Evolutionary conservation across 495 filamentous ascomycete species (phyloP).

Genomic region (Penicillium diatomitis): DNA sequence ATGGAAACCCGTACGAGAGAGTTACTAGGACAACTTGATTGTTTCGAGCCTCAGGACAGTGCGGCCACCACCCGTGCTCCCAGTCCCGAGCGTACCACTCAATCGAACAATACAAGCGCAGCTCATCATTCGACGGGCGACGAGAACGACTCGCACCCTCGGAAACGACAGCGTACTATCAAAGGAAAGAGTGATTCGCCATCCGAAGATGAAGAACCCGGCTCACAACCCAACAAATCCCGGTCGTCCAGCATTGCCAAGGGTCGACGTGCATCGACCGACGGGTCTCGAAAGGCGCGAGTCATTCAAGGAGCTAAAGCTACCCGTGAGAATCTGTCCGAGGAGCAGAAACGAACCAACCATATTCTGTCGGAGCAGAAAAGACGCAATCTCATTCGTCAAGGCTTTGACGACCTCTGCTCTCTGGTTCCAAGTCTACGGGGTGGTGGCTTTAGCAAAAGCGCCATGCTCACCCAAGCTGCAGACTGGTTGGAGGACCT

Average conservation of each 20-base stretch:
- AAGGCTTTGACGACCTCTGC: conserved; percentile 65
- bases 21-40: conserved; percentile 44
- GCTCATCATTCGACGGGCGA: conserved; percentile 2
- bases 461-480: conserved; percentile 59
- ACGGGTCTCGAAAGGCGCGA: conserved; percentile 24
- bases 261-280: conserved; percentile 23
- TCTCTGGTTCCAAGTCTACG: conserved; percentile 62
- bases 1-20: conserved; percentile 44
- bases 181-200: conserved; percentile 28
- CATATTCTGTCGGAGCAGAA: conserved; percentile 88
- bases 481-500: conserved; percentile 67
- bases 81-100: conserved; percentile 38
- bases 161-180: conserved; percentile 26
- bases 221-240: conserved; percentile 40
- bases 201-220: conserved; percentile 31
- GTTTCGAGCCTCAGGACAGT: conserved; percentile 44
- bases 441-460: conserved; percentile 68
- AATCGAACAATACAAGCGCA: conserved; percentile 6
- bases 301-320: conserved; percentile 33
- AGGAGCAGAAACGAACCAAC: conserved; percentile 77
- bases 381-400: conserved; percentile 65
- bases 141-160: conserved; percentile 23
- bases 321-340: conserved; percentile 66
- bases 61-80: conserved; percentile 49
- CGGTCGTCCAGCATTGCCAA: conserved; percentile 28